A percentile compares a stretch with the other conserved stretches of the same genome.
Evolutionary conservation across 192 early-diverging fungal species (phyloP).

Genomic region (Jimgerdemannia flammicorona): DNA sequence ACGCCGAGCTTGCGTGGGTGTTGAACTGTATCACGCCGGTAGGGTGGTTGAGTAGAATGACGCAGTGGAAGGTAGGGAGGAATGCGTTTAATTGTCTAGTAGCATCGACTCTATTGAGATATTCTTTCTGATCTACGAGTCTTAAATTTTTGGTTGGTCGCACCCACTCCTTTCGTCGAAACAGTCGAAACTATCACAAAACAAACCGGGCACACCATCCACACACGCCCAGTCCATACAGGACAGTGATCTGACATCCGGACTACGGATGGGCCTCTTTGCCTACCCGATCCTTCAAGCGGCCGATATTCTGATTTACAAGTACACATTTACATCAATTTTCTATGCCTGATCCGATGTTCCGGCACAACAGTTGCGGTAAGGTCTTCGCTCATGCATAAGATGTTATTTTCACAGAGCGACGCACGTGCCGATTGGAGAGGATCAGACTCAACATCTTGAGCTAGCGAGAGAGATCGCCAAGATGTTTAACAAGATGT

Average conservation of each 20-base stretch:
- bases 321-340: slow-evolving; percentile 32
- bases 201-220: slow-evolving; percentile 8
- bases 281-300: slow-evolving; percentile 91
- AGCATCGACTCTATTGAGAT: background rate
- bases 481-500: slow-evolving; percentile 69
- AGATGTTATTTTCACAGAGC: slow-evolving; percentile 34
- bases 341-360: background rate
- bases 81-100: background rate
- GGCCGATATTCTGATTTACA: slow-evolving; percentile 88
- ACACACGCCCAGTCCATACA: slow-evolving; percentile 36
- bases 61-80: slow-evolving; percentile 82
- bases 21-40: slow-evolving; percentile 85
- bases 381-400: background rate
- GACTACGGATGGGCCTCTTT: slow-evolving; percentile 73
- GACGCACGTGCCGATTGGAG: slow-evolving; percentile 87
- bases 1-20: slow-evolving; percentile 84
- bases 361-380: background rate
- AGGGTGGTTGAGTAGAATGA: slow-evolving; percentile 90
- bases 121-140: no score
- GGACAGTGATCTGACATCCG: slow-evolving; percentile 37
- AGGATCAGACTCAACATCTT: slow-evolving; percentile 90
- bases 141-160: slow-evolving; percentile 25
- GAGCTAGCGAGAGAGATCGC: slow-evolving; percentile 83
- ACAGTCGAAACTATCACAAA: slow-evolving; percentile 36
- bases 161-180: background rate